phyloP scores from a whole-genome alignment of 2,329 filamentous ascomycete species.

The Verticillium tricorpus region DNA sequence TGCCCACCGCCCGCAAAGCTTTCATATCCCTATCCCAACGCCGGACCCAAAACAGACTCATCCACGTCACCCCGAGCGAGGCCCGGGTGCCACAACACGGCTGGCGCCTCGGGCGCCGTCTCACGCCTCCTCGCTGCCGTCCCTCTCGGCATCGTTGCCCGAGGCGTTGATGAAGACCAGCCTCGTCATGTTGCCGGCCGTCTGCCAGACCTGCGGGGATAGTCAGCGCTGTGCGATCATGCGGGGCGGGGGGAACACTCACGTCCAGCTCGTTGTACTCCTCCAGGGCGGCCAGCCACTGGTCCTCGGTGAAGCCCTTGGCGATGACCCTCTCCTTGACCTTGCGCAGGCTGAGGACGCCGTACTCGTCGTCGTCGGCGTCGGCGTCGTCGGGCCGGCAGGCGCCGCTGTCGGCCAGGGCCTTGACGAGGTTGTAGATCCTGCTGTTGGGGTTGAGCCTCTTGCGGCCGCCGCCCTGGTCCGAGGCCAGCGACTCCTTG shows the following conservation, averaged over 20 bases:
- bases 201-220: slow-evolving; percentile 67
- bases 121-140: slow-evolving; percentile 1
- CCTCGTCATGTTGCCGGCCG: slow-evolving; percentile 63
- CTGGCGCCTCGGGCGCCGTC: not conserved
- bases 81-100: not conserved
- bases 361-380: slow-evolving; percentile 49
- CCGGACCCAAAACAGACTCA: not conserved
- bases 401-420: slow-evolving; percentile 79
- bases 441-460: slow-evolving; percentile 79
- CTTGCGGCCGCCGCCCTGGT: slow-evolving; percentile 54
- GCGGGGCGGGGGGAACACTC: slow-evolving; percentile 41
- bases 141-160: slow-evolving; percentile 9
- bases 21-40: not conserved
- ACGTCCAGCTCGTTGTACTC: slow-evolving; percentile 89
- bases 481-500: slow-evolving; percentile 82
- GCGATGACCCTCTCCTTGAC: slow-evolving; percentile 89
- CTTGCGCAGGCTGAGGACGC: slow-evolving; percentile 72
- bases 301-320: slow-evolving; percentile 94
- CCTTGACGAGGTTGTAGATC: slow-evolving; percentile 93
- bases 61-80: not conserved
- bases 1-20: not conserved
- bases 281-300: slow-evolving; percentile 80
- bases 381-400: slow-evolving; percentile 67
- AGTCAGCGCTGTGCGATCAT: slow-evolving; percentile 28
- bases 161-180: slow-evolving; percentile 63